Evolutionary conservation across 768 basidiomycete genomes (phyloP).

Genomic region (Strobilomyces echinocephalus): DNA sequence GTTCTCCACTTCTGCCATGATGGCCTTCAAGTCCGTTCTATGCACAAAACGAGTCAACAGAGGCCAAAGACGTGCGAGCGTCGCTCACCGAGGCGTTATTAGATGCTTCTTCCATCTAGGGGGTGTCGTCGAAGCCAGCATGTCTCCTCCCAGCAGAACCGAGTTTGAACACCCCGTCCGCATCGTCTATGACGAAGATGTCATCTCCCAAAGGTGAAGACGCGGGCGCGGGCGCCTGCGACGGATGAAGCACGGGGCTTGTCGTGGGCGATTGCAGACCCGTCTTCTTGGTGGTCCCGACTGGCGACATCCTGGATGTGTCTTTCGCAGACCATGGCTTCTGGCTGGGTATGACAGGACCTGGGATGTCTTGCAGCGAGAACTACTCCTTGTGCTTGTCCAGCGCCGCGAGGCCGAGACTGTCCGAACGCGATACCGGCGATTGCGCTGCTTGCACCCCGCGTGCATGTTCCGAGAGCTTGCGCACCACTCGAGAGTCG

Average conservation of each 20-base stretch:
- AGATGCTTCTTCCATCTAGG: slow-evolving; percentile 47
- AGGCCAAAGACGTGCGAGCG: slow-evolving; percentile 7
- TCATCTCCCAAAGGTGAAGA: slow-evolving; percentile 55
- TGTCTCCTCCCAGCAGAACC: slow-evolving; percentile 7
- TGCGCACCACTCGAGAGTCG: slow-evolving; percentile 55
- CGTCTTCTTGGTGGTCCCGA: slow-evolving; percentile 16
- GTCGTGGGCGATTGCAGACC: slow-evolving; percentile 3
- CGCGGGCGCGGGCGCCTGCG: no score
- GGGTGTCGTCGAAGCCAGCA: not conserved
- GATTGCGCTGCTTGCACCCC: slow-evolving; percentile 60
- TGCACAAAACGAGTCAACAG: slow-evolving; percentile 6
- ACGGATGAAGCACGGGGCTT: slow-evolving; percentile 26
- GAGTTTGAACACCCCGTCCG: slow-evolving; percentile 36
- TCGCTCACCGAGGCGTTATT: slow-evolving; percentile 47
- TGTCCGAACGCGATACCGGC: slow-evolving; percentile 57
- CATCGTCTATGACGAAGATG: slow-evolving; percentile 81
- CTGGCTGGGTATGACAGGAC: slow-evolving; percentile 40
- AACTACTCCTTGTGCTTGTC: slow-evolving; percentile 69
- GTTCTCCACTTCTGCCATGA: slow-evolving; percentile 76
- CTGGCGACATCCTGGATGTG: slow-evolving; percentile 31
- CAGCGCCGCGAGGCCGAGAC: slow-evolving; percentile 51
- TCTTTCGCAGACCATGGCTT: slow-evolving; percentile 22
- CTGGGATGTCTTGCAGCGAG: slow-evolving; percentile 60
- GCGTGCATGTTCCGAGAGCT: slow-evolving; percentile 57
- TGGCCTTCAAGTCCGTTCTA: slow-evolving; percentile 77